A percentile compares a stretch with the other conserved stretches of the same genome.
phyloP scores from a whole-genome alignment of 2,329 filamentous ascomycete species.

The Dichotomopilus funicola region DNA sequence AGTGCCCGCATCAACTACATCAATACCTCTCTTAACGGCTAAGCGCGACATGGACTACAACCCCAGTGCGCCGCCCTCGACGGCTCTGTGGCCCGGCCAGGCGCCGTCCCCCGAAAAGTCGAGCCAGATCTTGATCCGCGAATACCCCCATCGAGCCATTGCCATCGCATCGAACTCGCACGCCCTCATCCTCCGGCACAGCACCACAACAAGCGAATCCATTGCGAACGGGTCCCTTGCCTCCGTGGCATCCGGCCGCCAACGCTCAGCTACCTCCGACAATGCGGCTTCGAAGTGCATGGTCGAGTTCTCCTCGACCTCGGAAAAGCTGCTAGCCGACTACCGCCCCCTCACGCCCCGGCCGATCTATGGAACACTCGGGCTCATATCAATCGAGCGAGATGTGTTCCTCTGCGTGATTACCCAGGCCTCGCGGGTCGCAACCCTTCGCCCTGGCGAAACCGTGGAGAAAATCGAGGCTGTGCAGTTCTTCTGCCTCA shows the following conservation, averaged over 20 bases:
- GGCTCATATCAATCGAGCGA: conserved; percentile 72
- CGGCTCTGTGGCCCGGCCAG: conserved; percentile 40
- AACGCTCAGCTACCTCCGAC: conserved; percentile 38
- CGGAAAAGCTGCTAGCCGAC: conserved; percentile 61
- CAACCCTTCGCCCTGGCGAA: conserved; percentile 78
- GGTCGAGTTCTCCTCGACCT: conserved; percentile 71
- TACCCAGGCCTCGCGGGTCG: conserved; percentile 69
- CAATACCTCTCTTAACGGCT: conserved; percentile 6
- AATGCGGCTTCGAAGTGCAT: conserved; percentile 61
- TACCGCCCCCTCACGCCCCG: conserved; percentile 70
- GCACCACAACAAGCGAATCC: conserved; percentile 54
- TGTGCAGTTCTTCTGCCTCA: conserved; percentile 92
- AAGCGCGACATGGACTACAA: conserved; percentile 42
- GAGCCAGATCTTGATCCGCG: conserved; percentile 76
- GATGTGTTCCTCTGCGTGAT: conserved; percentile 92
- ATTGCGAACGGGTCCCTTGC: conserved; percentile 53
- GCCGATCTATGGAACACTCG: conserved; percentile 77
- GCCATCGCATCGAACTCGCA: conserved; percentile 74
- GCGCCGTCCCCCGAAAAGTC: conserved; percentile 50
- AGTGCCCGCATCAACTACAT: conserved; percentile 2
- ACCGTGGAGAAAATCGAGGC: conserved; percentile 79
- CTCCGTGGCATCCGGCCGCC: conserved; percentile 43
- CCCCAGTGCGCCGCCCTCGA: conserved; percentile 26
- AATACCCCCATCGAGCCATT: conserved; percentile 80
- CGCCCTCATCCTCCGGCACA: conserved; percentile 79